Evolutionary conservation across 768 basidiomycete species (phyloP), one percentile per base, ranked within the genome.

Genomic region (Leccinum disarticulatum): DNA sequence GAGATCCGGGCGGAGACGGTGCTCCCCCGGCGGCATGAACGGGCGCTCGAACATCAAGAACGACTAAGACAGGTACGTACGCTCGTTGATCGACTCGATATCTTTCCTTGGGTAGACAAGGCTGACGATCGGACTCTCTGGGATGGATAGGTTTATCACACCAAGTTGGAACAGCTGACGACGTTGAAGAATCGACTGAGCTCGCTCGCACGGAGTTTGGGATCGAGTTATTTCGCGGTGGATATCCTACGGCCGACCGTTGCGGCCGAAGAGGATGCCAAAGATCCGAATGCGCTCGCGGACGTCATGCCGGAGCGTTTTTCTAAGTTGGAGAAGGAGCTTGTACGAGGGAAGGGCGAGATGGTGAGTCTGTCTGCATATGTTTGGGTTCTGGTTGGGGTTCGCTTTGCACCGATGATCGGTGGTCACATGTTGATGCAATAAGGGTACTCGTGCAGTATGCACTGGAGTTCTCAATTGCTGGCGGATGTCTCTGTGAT

Each of bases 291-390:
- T 47, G 76, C 81, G 6, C 80, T 83, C 66, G 79, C 83, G 25
- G 90, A 95, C 65, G 90, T 94, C 15, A 87, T 86, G 11, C 87
- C 89, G 0, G 92, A 94, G 63, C 82, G 90, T 13, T 91, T 95
- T 68, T 80, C 84, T 50, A 87, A 79, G 65, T 77, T 95, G 6
- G 91, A 95, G 78, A 88, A 90, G 70, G 92, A 95, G 67, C 81
- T 94, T 17, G 86, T 90, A 10, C 80, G 88, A 55, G 92, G 91
- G 11, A 93, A 93, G 73, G 82, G 83, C n/a, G 93, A 95, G 82
- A 81, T 93, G 56, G 90, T 93, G 66, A 68, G 90, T 79, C 15
- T 1, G n/a, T 56, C 11, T 19, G 38, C 33, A 1, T 28, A 3
- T 48, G 28, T 43, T 31, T 5, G 3, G 19, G 14, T 54, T 9